Evolutionary conservation across 2,329 filamentous ascomycete species (phyloP).

Genomic region (Stagonosporopsis tanaceti): DNA sequence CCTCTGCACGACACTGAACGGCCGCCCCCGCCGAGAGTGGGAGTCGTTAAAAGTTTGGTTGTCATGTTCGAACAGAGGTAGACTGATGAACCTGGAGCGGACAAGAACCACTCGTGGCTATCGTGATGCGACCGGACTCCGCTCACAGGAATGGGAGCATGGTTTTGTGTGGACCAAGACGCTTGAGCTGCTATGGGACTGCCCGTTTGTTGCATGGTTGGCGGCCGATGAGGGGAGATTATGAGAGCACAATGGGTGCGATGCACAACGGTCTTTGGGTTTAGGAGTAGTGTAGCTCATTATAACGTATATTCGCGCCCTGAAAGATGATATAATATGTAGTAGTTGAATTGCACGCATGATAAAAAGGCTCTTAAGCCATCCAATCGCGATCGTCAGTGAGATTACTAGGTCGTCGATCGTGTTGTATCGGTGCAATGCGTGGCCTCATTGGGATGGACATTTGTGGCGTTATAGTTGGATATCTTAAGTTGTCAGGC

Average conservation of each 20-base stretch:
- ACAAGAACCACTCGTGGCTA: too few species aligned
- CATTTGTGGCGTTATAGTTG: neutral
- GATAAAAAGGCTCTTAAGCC: neutral
- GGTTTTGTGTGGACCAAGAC: too few species aligned
- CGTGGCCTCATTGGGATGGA: neutral
- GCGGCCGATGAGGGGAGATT: too few species aligned
- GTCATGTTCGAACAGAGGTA: neutral
- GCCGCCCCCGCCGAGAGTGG: neutral
- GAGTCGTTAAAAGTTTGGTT: neutral
- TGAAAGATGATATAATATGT: neutral
- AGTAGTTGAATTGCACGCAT: neutral
- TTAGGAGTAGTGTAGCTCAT: neutral
- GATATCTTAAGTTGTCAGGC: neutral
- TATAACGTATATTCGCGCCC: neutral
- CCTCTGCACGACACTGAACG: neutral
- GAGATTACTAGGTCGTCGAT: constrained; percentile 13
- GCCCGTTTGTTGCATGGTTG: neutral
- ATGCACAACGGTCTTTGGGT: neutral
- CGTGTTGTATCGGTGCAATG: neutral
- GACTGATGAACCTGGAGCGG: neutral
- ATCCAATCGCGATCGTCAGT: constrained; percentile 20
- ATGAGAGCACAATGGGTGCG: neutral
- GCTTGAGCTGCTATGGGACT: neutral
- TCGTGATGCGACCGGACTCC: too few species aligned
- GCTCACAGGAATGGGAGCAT: too few species aligned